phyloP scores from a whole-genome alignment of 2,329 filamentous ascomycete genomes.

The Aotearoamyces nothofagi region DNA sequence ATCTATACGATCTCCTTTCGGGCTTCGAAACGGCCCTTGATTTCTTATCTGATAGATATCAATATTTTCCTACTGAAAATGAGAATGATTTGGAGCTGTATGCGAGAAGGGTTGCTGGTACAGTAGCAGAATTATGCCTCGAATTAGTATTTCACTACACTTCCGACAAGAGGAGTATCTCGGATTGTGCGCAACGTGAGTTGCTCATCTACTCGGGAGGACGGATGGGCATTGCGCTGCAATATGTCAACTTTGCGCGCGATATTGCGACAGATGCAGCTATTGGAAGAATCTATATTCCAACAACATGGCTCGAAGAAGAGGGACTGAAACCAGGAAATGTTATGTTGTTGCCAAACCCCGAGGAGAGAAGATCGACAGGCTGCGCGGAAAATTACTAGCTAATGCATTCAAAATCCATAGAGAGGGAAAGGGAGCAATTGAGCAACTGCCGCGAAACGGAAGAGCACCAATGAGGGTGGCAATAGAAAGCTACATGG shows the following conservation, averaged over 20 bases:
- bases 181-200: slow-evolving; percentile 17
- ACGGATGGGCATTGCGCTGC: slow-evolving; percentile 58
- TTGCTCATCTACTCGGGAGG: slow-evolving; percentile 38
- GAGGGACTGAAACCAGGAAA: slow-evolving; percentile 35
- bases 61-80: slow-evolving; percentile 37
- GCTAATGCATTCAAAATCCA: slow-evolving; percentile 47
- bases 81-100: slow-evolving; percentile 47
- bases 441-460: slow-evolving; percentile 43
- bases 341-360: slow-evolving; percentile 39
- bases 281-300: slow-evolving; percentile 54
- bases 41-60: slow-evolving; percentile 25
- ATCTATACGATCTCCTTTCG: slow-evolving; percentile 46
- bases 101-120: slow-evolving; percentile 53
- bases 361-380: slow-evolving; percentile 28
- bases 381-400: slow-evolving; percentile 36
- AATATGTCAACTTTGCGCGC: slow-evolving; percentile 64
- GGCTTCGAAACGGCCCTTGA: slow-evolving; percentile 55
- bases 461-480: slow-evolving; percentile 49
- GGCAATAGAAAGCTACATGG: slow-evolving; percentile 63
- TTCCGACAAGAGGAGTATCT: slow-evolving; percentile 6
- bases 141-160: slow-evolving; percentile 48
- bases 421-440: slow-evolving; percentile 33
- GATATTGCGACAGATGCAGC: slow-evolving; percentile 54
- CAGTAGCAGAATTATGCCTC: slow-evolving; percentile 53
- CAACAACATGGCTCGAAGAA: slow-evolving; percentile 45